A percentile compares a stretch with the other conserved stretches of the same genome.
Evolutionary conservation across 2,329 filamentous ascomycete genomes (phyloP).

Genomic region (Teratosphaeria viscida): DNA sequence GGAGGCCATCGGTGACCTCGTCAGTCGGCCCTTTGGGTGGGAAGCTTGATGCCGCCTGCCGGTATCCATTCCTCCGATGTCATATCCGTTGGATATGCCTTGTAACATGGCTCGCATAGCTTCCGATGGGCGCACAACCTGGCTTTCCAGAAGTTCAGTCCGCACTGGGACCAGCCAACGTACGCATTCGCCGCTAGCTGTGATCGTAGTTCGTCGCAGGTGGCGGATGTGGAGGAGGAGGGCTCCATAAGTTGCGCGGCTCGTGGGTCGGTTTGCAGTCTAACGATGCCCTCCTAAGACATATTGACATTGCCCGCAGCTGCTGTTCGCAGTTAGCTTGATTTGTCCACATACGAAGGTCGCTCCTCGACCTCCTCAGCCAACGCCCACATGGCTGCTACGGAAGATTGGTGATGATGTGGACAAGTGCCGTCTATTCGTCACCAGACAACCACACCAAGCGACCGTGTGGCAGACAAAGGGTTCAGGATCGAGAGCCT

Average conservation of each 20-base stretch:
- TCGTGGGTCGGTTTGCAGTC: neutral
- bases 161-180: neutral
- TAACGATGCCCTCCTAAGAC: slow-evolving; percentile 2
- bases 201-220: neutral
- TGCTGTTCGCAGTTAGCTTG: slow-evolving; percentile 4
- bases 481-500: neutral
- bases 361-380: neutral
- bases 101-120: neutral
- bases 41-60: neutral
- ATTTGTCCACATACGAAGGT: neutral
- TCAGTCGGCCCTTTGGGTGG: neutral
- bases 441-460: neutral
- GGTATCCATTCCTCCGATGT: neutral
- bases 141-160: neutral
- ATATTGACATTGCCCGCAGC: slow-evolving; percentile 13
- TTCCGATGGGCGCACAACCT: neutral
- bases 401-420: neutral
- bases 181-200: neutral
- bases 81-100: neutral
- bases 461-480: neutral
- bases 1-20: neutral
- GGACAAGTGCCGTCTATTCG: neutral
- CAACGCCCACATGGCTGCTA: too few relatives aligned
- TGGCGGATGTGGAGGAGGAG: neutral
- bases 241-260: neutral